These are phyloP conservation scores for Ampelocalamus luodianensis DNA, from an alignment of 176 grass and related monocot genomes.

Conservation along the genomic window DNA sequence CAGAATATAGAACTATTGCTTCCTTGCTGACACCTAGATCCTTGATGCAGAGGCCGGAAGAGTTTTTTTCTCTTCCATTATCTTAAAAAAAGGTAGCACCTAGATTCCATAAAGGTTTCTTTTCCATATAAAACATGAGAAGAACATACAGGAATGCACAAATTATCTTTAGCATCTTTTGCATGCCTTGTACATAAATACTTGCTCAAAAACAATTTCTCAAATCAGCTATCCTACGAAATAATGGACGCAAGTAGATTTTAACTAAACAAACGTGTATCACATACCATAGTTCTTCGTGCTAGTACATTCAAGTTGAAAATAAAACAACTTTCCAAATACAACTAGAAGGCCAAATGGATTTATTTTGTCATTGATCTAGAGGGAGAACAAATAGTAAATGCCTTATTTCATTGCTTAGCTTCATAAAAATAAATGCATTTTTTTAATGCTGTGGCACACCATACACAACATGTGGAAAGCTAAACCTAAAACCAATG, in stretches of 20 bases:
- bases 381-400: background rate
- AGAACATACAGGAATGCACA: background rate
- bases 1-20: background rate
- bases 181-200: background rate
- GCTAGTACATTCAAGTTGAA: constrained; percentile 14
- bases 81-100: too few species aligned
- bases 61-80: too few species aligned
- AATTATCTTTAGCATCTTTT: background rate
- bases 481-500: constrained; percentile 20
- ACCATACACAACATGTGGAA: background rate
- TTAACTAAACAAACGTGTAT: background rate
- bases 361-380: background rate
- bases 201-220: background rate
- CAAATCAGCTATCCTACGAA: background rate
- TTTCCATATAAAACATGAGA: background rate
- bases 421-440: background rate
- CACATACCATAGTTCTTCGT: background rate
- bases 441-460: background rate
- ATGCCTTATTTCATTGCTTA: background rate
- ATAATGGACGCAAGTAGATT: background rate
- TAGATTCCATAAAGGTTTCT: background rate
- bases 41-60: too few species aligned
- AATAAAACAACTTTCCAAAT: background rate
- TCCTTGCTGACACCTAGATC: too few species aligned
- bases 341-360: background rate